These are phyloP conservation scores for Cryptosporidium sp. DNA, from an alignment of 169 alveolate species.

Conservation along the genomic window DNA sequence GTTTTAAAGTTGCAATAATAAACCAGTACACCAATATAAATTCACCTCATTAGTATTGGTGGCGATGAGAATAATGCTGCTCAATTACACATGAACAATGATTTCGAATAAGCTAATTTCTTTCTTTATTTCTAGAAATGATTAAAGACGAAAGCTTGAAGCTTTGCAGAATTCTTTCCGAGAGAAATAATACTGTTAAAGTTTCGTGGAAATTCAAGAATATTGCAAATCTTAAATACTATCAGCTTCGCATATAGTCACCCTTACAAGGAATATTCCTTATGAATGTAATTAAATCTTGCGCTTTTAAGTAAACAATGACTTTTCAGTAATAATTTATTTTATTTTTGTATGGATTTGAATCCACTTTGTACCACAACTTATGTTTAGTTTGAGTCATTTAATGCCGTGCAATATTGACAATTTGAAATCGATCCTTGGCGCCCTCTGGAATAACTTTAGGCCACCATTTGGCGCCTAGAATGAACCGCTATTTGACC, in stretches of 20 bases:
- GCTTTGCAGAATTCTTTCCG: not conserved
- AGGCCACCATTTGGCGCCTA: not conserved
- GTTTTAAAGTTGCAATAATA: not conserved
- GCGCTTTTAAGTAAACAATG: not conserved
- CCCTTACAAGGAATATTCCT: not conserved
- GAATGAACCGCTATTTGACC: not conserved
- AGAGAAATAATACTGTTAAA: not conserved
- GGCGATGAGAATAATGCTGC: not conserved
- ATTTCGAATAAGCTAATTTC: not conserved
- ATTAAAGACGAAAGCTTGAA: too few relatives aligned
- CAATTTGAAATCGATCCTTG: not conserved
- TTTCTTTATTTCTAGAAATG: not conserved
- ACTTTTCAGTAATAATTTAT: too few relatives aligned
- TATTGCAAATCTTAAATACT: too few relatives aligned
- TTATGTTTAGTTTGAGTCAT: not conserved
- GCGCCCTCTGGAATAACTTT: not conserved
- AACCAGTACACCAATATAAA: too few relatives aligned
- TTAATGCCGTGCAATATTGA: not conserved
- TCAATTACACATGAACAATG: not conserved
- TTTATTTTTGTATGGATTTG: too few relatives aligned
- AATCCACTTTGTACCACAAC: not conserved
- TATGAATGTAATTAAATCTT: too few relatives aligned
- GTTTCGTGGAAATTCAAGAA: too few relatives aligned
- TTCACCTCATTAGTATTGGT: not conserved
- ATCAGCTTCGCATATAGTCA: not conserved